phyloP scores from a whole-genome alignment of 345 rosid genomes.

The Camelina hispida region DNA sequence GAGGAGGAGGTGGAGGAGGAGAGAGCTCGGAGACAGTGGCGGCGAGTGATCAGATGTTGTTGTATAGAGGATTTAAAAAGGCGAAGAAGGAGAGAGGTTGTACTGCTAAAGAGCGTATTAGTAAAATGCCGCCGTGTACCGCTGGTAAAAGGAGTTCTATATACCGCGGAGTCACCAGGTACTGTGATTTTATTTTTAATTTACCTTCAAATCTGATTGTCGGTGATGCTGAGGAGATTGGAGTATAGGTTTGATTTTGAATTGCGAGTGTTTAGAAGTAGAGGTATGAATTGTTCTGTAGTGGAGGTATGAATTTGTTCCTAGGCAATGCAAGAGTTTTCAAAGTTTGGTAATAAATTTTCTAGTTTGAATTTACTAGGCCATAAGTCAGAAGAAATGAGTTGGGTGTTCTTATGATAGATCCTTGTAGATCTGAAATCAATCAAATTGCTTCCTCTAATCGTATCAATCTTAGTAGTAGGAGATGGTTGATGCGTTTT shows the following conservation, averaged over 20 bases:
- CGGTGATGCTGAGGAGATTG: not conserved
- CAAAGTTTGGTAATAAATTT: not conserved
- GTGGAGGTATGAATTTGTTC: not conserved
- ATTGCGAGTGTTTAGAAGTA: constrained; percentile 6
- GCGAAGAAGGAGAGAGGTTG: constrained; percentile 97
- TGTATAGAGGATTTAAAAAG: constrained; percentile 83
- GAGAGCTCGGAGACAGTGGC: constrained; percentile 71
- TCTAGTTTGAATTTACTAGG: not conserved
- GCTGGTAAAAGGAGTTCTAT: constrained; percentile 99
- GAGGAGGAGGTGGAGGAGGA: constrained; percentile 48
- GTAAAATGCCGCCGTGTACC: constrained; percentile 97
- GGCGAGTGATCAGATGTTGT: constrained; percentile 78
- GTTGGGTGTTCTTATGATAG: not conserved
- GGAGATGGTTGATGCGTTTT: constrained; percentile 28
- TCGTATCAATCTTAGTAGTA: not conserved
- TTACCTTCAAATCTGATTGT: not conserved
- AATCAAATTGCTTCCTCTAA: too few species aligned
- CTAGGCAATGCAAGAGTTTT: not conserved
- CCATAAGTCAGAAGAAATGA: not conserved
- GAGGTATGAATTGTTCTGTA: not conserved
- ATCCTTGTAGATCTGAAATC: too few species aligned
- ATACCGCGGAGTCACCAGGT: constrained; percentile 99
- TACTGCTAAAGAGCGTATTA: constrained; percentile 98
- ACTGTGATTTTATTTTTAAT: not conserved
- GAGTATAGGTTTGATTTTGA: constrained; percentile 14